phyloP scores from a whole-genome alignment of 208 protist species.

The Acanthamoeba rhysodes region DNA sequence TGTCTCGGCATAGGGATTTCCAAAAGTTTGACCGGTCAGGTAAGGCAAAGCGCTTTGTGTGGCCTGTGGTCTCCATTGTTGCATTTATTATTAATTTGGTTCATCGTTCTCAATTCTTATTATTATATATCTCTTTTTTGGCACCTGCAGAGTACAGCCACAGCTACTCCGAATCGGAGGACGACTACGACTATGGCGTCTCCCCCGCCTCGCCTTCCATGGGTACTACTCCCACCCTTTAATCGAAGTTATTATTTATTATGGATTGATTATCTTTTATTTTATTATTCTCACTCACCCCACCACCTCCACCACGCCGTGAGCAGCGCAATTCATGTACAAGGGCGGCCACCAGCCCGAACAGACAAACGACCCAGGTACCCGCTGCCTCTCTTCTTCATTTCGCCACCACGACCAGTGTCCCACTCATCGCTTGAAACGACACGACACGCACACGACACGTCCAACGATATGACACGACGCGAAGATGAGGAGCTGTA shows the following conservation, averaged over 20 bases:
- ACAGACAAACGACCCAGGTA: slow-evolving; percentile 8
- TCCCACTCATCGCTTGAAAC: background rate
- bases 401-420: too few relatives aligned
- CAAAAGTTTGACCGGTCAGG: slow-evolving; percentile 20
- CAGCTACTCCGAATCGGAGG: slow-evolving; percentile 59
- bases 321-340: slow-evolving; percentile 46
- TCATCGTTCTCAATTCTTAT: background rate
- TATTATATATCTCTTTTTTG: background rate
- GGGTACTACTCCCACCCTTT: background rate
- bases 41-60: background rate
- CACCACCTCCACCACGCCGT: too few relatives aligned
- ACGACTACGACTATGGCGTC: slow-evolving; percentile 66
- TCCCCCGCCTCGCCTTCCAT: slow-evolving; percentile 48
- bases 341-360: background rate
- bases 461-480: too few relatives aligned
- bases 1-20: slow-evolving; percentile 54
- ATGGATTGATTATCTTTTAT: background rate
- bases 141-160: slow-evolving; percentile 29
- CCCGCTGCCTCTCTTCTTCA: background rate
- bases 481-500: slow-evolving; percentile 54
- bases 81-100: background rate
- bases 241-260: background rate
- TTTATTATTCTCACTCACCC: too few relatives aligned
- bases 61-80: background rate
- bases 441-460: too few relatives aligned